Evolutionary conservation across 2,329 filamentous ascomycete genomes (phyloP), one percentile per base, ranked within the genome.

Genomic region (Penicillium sp.): DNA sequence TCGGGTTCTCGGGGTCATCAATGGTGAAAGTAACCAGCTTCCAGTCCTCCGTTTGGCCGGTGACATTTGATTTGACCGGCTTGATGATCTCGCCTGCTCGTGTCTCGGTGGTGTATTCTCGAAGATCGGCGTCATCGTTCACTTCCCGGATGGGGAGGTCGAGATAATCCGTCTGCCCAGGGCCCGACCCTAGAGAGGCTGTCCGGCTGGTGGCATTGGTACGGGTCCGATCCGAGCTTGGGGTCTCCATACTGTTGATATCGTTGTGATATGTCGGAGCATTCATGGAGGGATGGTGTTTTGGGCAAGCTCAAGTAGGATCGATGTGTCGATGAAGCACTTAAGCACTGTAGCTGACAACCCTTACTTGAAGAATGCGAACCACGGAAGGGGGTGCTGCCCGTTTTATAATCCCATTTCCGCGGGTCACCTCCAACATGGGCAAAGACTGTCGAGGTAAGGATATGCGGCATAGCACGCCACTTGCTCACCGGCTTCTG

Each of bases 1-100:
- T 91, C 0, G 87, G 87, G 57, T 91, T 91, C 49, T 83, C 84
- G 0, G 79, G 77, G 60, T 93, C 87, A 43, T 81, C 70, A 2
- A 82, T 75, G 3, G 74, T 77, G 58, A 93, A 94, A 0, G 83
- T 85, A 21, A 86, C 81, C 7, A 86, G 69, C 42, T 82, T 79
- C 58, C 78, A 82, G 19, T 73, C 65, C 49, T 73, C 68, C n/a
- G 72, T 61, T 36, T 69, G 62, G 3, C 75, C 73, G 2, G 69
- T 72, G 0, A 71, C 71, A 33, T 83, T 77, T 3, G 85, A 79
- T 50, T 67, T 67, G 14, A 74, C 62, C 26, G 68, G 65, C 51
- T 70, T 73, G 16, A 79, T 71, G 48, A 87, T 85, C 38, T 78
- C 71, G n/a, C 85, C 84, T 0, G 64, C 57, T 4, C 69, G 63